Evolutionary conservation across 148 eudicot species (phyloP).

Genomic region (Rhododendron mucronatum): DNA sequence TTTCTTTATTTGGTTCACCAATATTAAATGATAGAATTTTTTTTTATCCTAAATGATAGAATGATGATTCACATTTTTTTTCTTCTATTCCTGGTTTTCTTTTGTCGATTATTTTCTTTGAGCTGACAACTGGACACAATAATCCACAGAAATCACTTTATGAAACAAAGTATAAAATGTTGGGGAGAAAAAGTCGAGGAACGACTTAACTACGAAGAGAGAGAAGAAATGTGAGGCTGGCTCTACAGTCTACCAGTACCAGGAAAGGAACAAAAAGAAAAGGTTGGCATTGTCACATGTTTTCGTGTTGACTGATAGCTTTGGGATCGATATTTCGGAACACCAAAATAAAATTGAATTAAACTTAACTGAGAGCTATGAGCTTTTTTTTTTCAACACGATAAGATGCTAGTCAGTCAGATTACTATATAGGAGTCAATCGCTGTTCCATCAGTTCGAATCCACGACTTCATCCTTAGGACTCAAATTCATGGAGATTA

Average conservation of each 20-base stretch:
- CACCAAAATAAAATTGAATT: background rate
- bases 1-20: too few species aligned
- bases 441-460: too few species aligned
- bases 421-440: too few species aligned
- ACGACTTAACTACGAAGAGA: background rate
- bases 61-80: too few species aligned
- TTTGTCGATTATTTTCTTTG: too few species aligned
- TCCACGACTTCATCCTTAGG: too few species aligned
- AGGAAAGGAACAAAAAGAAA: background rate
- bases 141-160: background rate
- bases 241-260: background rate
- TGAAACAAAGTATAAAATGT: background rate
- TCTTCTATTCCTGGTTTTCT: background rate
- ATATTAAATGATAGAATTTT: too few species aligned
- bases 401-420: too few species aligned
- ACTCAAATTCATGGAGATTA: too few species aligned
- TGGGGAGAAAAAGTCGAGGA: background rate
- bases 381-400: too few species aligned
- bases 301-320: slow-evolving; percentile 5
- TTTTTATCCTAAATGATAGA: too few species aligned
- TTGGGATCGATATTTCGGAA: background rate
- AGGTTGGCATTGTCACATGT: background rate
- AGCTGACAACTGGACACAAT: background rate
- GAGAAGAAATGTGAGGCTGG: background rate
- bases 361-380: too few species aligned